Conservation (phyloP, 305 asterid species). For the Nicotiana rustica region DNA sequence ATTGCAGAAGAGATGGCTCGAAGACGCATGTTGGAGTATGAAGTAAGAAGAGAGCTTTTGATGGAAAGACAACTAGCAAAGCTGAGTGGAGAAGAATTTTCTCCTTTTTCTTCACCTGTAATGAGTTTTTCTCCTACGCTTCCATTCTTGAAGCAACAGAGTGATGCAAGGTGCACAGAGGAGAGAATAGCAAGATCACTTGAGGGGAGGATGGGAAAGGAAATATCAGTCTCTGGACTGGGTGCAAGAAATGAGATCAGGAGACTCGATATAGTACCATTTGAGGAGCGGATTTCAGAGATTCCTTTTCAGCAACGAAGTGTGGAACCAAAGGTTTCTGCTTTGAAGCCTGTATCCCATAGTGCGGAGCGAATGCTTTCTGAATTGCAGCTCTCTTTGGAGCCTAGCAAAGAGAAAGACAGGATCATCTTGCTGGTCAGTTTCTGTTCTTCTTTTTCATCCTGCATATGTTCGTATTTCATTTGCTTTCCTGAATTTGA, state of each 20-base stretch:
- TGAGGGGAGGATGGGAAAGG: slow-evolving; percentile 42
- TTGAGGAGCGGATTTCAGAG: slow-evolving; percentile 45
- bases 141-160: slow-evolving; percentile 35
- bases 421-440: slow-evolving; percentile 61
- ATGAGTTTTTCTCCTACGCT: slow-evolving; percentile 34
- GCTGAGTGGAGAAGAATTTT: slow-evolving; percentile 41
- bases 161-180: slow-evolving; percentile 40
- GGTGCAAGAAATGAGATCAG: slow-evolving; percentile 38
- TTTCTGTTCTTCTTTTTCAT: slow-evolving; percentile 34
- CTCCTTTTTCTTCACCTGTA: slow-evolving; percentile 39
- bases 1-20: slow-evolving; percentile 54
- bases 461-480: slow-evolving; percentile 6
- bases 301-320: slow-evolving; percentile 39
- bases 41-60: slow-evolving; percentile 63
- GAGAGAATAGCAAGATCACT: slow-evolving; percentile 41
- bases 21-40: slow-evolving; percentile 62
- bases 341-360: slow-evolving; percentile 35
- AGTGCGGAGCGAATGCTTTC: slow-evolving; percentile 38
- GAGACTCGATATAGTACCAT: slow-evolving; percentile 39
- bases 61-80: slow-evolving; percentile 54
- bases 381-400: slow-evolving; percentile 40
- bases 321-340: slow-evolving; percentile 38
- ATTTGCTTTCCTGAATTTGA: not conserved
- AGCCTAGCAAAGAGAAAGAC: slow-evolving; percentile 45
- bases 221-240: slow-evolving; percentile 29